Evolutionary conservation across 805 yeast species (phyloP), one percentile per base, ranked within the genome.

Genomic region (Blastobotrys robertii): DNA sequence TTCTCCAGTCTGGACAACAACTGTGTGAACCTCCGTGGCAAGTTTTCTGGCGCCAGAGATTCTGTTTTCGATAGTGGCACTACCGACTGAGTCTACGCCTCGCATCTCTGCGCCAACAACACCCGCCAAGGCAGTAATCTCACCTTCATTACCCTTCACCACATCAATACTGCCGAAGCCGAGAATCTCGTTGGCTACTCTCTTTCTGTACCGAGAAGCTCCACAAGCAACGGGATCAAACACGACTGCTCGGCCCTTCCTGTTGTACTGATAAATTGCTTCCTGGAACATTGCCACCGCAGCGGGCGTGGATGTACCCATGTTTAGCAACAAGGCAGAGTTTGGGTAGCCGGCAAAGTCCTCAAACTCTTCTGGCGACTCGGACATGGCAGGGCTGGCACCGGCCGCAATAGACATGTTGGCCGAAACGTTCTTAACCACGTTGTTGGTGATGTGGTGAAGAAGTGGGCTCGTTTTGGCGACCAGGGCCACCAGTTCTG

Each of bases 141-240:
- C 97, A n/a, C 90, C 85, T 9, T 77, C 72, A 53, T 87, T 87
- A 1, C 95, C 96, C 59, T 88, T 85, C 50, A 87, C 78, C 22
- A 86, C 28, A 75, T 66, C 48, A 69, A 71, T 53, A 70, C 73
- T 37, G 1, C 85, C 86, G 9, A 68, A 58, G 31, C 77, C 67
- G 29, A 87, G 58, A 8, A 86, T 52, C 1, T 57, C 56, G 22
- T 65, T 58, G 41, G 78, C 73, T 12, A 77, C 65, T 2, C 60
- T 53, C 33, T 65, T 64, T 45, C 97, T 69, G 4, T 74, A 70
- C 3, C 55, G 44, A 0, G 95, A 71, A 0, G 96, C 95, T 22
- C 95, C 95, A 33, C 81, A 85, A 1, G 87, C 97, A n/a, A 87
- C 95, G 0, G 96, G 97, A 59, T 87, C 97, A 51, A 82, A 79